phyloP scores from a whole-genome alignment of 441 rosid species.

The Bocquillonia castaneifolia region DNA sequence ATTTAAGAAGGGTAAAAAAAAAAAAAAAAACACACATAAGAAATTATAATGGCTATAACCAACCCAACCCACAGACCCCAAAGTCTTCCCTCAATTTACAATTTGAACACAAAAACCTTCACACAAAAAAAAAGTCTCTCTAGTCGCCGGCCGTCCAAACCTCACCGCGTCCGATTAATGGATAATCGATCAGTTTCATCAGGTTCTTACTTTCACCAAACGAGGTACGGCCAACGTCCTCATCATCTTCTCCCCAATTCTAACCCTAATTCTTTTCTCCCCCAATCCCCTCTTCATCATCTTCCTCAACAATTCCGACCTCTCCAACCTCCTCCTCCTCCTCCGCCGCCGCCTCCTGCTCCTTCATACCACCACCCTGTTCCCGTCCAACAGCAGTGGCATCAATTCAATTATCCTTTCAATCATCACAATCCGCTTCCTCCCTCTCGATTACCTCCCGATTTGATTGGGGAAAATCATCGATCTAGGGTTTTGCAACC shows the following conservation, averaged over 20 bases:
- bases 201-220: slow-evolving; percentile 1
- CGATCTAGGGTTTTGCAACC: slow-evolving; percentile 8
- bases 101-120: too few species aligned
- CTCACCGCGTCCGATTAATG: too few species aligned
- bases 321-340: not conserved
- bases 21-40: too few species aligned
- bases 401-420: slow-evolving; percentile 29
- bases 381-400: not conserved
- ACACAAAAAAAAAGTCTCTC: too few species aligned
- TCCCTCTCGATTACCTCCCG: slow-evolving; percentile 16
- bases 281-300: not conserved
- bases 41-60: too few species aligned
- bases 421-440: slow-evolving; percentile 18
- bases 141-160: too few species aligned
- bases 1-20: too few species aligned
- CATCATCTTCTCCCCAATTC: not conserved
- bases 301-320: not conserved
- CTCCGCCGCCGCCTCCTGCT: not conserved
- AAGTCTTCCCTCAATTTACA: too few species aligned
- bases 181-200: too few species aligned
- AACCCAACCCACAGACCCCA: too few species aligned
- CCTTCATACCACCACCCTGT: not conserved
- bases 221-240: not conserved
- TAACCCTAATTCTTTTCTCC: not conserved
- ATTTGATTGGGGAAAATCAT: slow-evolving; percentile 5